Evolutionary conservation across 805 yeast species (phyloP).

Genomic region (Starmerella roubikii): DNA sequence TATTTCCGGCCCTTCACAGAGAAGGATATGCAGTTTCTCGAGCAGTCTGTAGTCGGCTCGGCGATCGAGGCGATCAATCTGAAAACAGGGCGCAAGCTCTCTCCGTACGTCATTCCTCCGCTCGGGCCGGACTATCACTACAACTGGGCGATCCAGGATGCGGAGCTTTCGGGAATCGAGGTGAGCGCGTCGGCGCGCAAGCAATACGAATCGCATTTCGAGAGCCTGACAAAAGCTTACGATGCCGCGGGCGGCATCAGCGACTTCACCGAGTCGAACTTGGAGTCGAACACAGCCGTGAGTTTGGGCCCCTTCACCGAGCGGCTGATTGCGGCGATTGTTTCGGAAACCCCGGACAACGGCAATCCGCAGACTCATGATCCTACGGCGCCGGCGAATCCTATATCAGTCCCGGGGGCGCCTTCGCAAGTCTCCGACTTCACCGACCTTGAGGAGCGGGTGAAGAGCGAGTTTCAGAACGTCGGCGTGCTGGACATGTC

Average conservation of each 20-base stretch:
- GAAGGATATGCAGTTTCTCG: constrained; percentile 67
- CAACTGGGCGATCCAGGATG: constrained; percentile 44
- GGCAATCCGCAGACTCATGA: neutral
- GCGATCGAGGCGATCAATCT: constrained; percentile 22
- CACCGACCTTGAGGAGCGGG: constrained; percentile 68
- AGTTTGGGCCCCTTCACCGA: constrained; percentile 88
- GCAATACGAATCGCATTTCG: constrained; percentile 34
- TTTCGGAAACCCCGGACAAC: constrained; percentile 26
- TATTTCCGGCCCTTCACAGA: constrained; percentile 64
- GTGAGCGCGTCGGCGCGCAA: constrained; percentile 34
- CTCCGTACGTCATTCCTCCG: constrained; percentile 72
- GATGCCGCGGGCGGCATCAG: constrained; percentile 12
- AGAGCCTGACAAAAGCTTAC: constrained; percentile 7
- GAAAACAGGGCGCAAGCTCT: constrained; percentile 20
- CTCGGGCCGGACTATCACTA: constrained; percentile 73
- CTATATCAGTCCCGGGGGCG: constrained; percentile 19
- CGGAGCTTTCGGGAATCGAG: constrained; percentile 14
- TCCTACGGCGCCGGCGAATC: neutral
- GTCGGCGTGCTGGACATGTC: constrained; percentile 59
- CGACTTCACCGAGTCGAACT: constrained; percentile 16
- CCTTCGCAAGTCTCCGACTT: constrained; percentile 47
- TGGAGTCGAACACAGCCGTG: constrained; percentile 48
- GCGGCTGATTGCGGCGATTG: constrained; percentile 66
- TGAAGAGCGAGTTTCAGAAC: constrained; percentile 74
- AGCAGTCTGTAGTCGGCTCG: constrained; percentile 38